These are phyloP conservation scores for Quaeritorhiza haematococci DNA, from an alignment of 371 early-diverging fungal species.

Conservation along the genomic window DNA sequence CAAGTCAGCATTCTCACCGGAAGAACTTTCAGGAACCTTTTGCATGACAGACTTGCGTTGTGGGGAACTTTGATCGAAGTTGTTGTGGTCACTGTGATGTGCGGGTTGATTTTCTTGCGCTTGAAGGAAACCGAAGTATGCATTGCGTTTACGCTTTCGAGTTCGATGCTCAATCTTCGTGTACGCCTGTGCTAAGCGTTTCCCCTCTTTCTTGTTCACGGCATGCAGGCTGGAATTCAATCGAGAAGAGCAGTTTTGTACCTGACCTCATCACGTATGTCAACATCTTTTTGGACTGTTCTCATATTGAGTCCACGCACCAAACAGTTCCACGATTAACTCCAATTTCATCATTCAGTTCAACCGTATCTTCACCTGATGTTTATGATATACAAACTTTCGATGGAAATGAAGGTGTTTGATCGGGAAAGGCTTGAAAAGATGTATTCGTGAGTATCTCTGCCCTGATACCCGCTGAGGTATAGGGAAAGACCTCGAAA, in stretches of 20 bases:
- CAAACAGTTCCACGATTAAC: too few species aligned
- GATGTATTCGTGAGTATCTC: too few species aligned
- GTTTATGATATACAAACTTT: conserved; percentile 33
- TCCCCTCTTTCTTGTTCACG: too few species aligned
- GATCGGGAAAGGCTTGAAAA: conserved; percentile 39
- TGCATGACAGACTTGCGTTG: conserved; percentile 29
- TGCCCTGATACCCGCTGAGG: too few species aligned
- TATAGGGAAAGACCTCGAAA: too few species aligned
- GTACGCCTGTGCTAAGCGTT: too few species aligned
- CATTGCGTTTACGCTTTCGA: too few species aligned
- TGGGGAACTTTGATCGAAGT: conserved; percentile 33
- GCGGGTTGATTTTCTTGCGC: conserved; percentile 23
- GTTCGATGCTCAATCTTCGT: too few species aligned
- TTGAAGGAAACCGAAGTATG: conserved; percentile 17
- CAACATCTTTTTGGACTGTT: too few species aligned
- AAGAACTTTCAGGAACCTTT: conserved; percentile 23
- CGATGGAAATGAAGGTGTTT: conserved; percentile 32
- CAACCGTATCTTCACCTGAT: conserved; percentile 33
- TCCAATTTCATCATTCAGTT: too few species aligned
- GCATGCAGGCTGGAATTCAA: conserved; percentile 33
- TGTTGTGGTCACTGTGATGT: conserved; percentile 19
- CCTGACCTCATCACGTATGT: too few species aligned
- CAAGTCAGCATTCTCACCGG: conserved; percentile 24
- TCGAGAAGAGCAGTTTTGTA: conserved; percentile 25
- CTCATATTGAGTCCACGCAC: too few species aligned